Evolutionary conservation across 176 grass and related monocot species (phyloP).

Genomic region (Thalia dealbata): DNA sequence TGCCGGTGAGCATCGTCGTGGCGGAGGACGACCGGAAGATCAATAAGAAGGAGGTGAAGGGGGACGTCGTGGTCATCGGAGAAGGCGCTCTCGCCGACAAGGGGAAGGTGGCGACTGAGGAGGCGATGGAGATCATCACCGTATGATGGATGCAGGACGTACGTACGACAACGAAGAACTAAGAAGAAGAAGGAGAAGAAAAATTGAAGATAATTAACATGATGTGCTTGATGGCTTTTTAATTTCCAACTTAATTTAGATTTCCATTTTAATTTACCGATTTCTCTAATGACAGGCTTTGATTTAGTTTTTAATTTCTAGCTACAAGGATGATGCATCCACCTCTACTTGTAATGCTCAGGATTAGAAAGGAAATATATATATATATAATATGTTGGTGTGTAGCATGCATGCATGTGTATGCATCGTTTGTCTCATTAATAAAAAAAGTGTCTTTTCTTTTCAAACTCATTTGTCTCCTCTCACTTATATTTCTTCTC

Average conservation of each 20-base stretch:
- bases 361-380: neutral
- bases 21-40: neutral
- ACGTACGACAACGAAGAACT: no score
- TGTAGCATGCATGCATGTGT: neutral
- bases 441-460: neutral
- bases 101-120: neutral
- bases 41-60: neutral
- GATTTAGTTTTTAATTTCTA: neutral
- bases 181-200: neutral
- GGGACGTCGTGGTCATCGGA: neutral
- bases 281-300: neutral
- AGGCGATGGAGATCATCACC: neutral
- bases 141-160: neutral
- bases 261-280: neutral
- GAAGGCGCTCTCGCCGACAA: no score
- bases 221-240: neutral
- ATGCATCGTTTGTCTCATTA: neutral
- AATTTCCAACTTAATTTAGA: neutral
- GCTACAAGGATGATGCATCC: neutral
- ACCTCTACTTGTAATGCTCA: slow-evolving; percentile 1
- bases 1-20: neutral
- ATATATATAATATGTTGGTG: neutral
- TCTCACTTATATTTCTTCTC: no score
- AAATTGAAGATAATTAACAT: neutral
- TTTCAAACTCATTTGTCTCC: neutral